Percentiles rank a stretch among this genome's conserved stretches.
These are phyloP conservation scores for Sanguinoderma infundibulare DNA, from an alignment of 1,284 basidiomycete genomes.

Conservation along the genomic window DNA sequence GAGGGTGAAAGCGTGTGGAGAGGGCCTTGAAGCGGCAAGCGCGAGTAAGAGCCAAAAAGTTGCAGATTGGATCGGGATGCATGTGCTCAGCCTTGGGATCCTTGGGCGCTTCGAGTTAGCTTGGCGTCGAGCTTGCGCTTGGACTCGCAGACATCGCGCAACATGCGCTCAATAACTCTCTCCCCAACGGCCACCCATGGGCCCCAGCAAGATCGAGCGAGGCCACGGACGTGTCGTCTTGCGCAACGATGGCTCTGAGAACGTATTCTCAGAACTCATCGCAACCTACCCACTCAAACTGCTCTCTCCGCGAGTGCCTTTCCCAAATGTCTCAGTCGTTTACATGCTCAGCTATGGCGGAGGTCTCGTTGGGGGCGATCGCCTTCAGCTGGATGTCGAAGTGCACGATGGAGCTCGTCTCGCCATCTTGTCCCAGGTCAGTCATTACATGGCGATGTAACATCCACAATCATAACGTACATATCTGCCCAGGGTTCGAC, in stretches of 20 bases:
- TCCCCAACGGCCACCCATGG: slow-evolving; percentile 9
- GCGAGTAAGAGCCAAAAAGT: slow-evolving; percentile 18
- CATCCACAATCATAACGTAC: not conserved
- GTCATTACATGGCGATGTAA: slow-evolving; percentile 30
- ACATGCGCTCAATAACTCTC: not conserved
- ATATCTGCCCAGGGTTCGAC: slow-evolving; percentile 74
- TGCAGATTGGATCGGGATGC: slow-evolving; percentile 13
- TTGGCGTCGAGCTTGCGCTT: not conserved
- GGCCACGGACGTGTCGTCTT: slow-evolving; percentile 56
- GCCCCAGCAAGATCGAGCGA: slow-evolving; percentile 11
- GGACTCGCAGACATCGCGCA: not conserved
- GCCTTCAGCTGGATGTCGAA: slow-evolving; percentile 65
- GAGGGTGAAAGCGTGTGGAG: not conserved
- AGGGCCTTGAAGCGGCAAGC: not conserved
- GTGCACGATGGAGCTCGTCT: slow-evolving; percentile 63
- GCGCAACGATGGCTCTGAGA: slow-evolving; percentile 53
- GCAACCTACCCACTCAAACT: slow-evolving; percentile 93
- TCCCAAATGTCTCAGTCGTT: slow-evolving; percentile 62
- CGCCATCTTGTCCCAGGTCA: slow-evolving; percentile 82
- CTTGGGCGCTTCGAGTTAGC: not conserved
- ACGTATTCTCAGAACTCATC: slow-evolving; percentile 76
- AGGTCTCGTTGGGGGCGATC: slow-evolving; percentile 90
- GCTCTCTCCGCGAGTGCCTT: slow-evolving; percentile 67
- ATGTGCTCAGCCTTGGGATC: slow-evolving; percentile 19
- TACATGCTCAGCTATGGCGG: slow-evolving; percentile 94